A percentile compares a stretch with the other conserved stretches of the same genome.
Conservation (phyloP, 2,329 filamentous ascomycete species). For the Dothistroma pini region DNA sequence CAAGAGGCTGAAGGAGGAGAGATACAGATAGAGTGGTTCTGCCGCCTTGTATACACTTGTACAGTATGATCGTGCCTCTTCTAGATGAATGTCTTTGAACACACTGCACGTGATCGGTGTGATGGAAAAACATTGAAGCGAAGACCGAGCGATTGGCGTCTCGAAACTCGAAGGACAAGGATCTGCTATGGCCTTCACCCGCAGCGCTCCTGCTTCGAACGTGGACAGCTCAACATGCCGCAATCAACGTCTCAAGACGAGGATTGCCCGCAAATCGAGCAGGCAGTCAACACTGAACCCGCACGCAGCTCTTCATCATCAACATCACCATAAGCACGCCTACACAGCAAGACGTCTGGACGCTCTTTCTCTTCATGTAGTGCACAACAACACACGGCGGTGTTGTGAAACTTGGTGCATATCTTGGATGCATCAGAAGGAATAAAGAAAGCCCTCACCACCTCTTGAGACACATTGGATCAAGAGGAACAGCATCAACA, state of each 20-base stretch:
- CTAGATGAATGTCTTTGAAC: not conserved
- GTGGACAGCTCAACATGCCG: not conserved
- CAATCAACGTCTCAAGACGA: not conserved
- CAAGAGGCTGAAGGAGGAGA: slow-evolving; percentile 52
- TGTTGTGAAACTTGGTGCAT: not conserved
- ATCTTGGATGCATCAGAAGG: not conserved
- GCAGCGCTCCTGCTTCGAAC: not conserved
- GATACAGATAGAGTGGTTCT: slow-evolving; percentile 42
- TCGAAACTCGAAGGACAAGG: not conserved
- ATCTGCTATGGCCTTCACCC: not conserved
- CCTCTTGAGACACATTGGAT: not conserved
- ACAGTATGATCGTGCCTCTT: not conserved
- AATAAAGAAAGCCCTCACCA: not conserved
- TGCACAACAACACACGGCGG: slow-evolving; percentile 5
- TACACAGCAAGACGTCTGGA: not conserved
- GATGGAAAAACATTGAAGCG: not conserved
- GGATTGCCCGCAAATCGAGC: not conserved
- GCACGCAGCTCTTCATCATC: not conserved
- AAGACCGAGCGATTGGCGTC: not conserved
- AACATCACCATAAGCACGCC: not conserved
- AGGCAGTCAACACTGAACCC: not conserved
- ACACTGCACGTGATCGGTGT: not conserved
- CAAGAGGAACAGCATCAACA: not conserved
- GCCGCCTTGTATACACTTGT: not conserved
- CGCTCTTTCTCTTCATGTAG: slow-evolving; percentile 1